These are phyloP conservation scores for Aspergillus fumigatus DNA, from an alignment of 2,329 filamentous ascomycete species.

Conservation along the genomic window DNA sequence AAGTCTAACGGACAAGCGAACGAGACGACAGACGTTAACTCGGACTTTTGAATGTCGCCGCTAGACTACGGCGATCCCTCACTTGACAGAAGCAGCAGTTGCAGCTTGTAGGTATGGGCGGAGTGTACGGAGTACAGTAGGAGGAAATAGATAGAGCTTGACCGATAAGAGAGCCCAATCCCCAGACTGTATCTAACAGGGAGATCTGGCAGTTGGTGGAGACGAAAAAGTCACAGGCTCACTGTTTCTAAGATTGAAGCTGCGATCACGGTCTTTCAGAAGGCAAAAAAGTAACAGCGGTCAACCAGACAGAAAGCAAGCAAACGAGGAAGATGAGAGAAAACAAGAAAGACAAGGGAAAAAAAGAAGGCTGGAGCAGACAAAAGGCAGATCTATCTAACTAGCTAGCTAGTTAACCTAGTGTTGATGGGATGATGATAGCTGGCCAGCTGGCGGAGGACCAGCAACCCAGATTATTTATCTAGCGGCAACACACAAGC, in stretches of 20 bases:
- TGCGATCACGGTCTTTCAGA: not conserved
- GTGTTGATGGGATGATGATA: not conserved
- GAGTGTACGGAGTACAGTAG: no score
- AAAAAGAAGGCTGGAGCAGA: constrained; percentile 25
- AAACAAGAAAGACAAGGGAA: constrained; percentile 4
- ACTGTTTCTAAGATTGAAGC: not conserved
- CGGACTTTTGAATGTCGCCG: not conserved
- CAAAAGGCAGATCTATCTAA: constrained; percentile 1
- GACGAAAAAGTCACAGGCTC: not conserved
- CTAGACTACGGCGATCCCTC: not conserved
- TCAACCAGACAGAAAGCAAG: constrained; percentile 4
- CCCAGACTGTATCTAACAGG: not conserved
- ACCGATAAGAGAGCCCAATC: not conserved
- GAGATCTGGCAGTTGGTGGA: not conserved
- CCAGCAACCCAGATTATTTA: not conserved
- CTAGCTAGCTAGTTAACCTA: not conserved
- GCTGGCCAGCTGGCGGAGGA: not conserved
- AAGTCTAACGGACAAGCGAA: constrained; percentile 1
- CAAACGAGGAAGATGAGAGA: constrained; percentile 6
- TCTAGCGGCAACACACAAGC: not conserved
- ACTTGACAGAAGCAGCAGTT: not conserved
- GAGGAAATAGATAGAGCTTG: not conserved
- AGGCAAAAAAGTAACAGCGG: not conserved
- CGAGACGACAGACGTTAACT: not conserved
- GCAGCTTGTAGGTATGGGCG: not conserved